Evolutionary conservation across 306 rosid genomes (phyloP).

Genomic region (Astragalus membranaceus): DNA sequence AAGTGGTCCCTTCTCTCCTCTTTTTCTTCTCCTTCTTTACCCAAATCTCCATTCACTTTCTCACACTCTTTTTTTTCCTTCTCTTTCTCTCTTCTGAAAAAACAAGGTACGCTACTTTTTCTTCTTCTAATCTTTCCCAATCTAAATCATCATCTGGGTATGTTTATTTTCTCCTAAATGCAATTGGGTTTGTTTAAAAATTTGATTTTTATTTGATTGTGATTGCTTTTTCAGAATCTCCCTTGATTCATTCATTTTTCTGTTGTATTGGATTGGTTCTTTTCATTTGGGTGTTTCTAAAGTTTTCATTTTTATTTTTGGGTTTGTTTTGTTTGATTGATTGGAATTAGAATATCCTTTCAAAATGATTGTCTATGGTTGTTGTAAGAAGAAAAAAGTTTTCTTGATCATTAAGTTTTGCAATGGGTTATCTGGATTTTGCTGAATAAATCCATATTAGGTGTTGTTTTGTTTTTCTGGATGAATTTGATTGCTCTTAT

Average conservation of each 20-base stretch:
- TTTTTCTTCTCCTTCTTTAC: background rate
- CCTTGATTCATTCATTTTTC: constrained; percentile 20
- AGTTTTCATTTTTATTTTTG: background rate
- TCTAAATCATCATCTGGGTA: constrained; percentile 25
- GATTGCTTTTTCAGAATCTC: constrained; percentile 9
- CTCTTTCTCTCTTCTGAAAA: constrained; percentile 16
- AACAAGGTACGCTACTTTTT: constrained; percentile 19
- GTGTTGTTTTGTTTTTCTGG: constrained; percentile 4
- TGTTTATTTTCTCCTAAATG: constrained; percentile 2
- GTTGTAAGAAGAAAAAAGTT: background rate
- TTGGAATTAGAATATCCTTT: constrained; percentile 12
- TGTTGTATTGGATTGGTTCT: constrained; percentile 13
- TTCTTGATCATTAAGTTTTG: constrained; percentile 24
- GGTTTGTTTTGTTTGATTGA: background rate
- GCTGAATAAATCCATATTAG: background rate
- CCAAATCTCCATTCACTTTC: background rate
- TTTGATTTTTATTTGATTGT: constrained; percentile 32
- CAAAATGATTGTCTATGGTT: background rate
- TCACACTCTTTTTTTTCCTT: background rate
- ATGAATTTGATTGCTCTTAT: constrained; percentile 12
- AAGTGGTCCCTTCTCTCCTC: constrained; percentile 2
- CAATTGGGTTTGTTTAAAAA: constrained; percentile 30
- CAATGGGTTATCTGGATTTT: constrained; percentile 1
- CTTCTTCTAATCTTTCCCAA: background rate
- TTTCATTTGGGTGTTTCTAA: constrained; percentile 20